phyloP scores from a whole-genome alignment of 2,329 filamentous ascomycete species.

The Paramyrothecium roridum region DNA sequence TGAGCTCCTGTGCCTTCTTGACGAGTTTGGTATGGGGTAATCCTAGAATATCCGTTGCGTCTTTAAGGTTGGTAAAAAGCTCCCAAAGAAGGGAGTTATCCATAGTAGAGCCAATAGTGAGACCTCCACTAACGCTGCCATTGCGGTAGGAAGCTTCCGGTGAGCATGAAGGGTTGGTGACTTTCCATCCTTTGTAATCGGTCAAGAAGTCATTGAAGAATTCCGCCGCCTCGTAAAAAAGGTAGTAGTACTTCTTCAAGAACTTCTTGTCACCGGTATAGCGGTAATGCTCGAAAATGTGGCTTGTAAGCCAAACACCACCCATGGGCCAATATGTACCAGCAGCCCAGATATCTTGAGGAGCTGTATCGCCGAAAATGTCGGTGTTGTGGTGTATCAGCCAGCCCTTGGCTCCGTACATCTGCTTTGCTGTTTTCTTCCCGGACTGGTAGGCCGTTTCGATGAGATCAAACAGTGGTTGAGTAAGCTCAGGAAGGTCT shows the following conservation, averaged over 20 bases:
- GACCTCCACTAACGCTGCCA: slow-evolving; percentile 5
- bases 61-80: slow-evolving; percentile 4
- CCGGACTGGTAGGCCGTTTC: slow-evolving; percentile 27
- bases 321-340: slow-evolving; percentile 34
- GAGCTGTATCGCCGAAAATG: slow-evolving; percentile 28
- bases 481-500: slow-evolving; percentile 26
- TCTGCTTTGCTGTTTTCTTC: slow-evolving; percentile 21
- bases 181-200: slow-evolving; percentile 18
- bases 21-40: slow-evolving; percentile 2
- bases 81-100: slow-evolving; percentile 19
- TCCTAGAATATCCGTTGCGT: slow-evolving; percentile 2
- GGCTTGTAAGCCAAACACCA: slow-evolving; percentile 34
- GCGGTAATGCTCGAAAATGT: slow-evolving; percentile 34
- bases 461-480: slow-evolving; percentile 24
- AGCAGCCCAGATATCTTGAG: slow-evolving; percentile 17
- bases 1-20: neutral
- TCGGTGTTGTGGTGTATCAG: slow-evolving; percentile 29
- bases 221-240: slow-evolving; percentile 20
- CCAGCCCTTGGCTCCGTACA: slow-evolving; percentile 28
- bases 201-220: slow-evolving; percentile 32
- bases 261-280: slow-evolving; percentile 23
- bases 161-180: slow-evolving; percentile 22
- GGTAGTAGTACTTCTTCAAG: slow-evolving; percentile 20
- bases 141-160: slow-evolving; percentile 19
- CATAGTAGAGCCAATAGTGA: slow-evolving; percentile 16